Percentiles rank a stretch among this genome's conserved stretches.
Conservation (phyloP, 1,284 basidiomycete genomes). For the Moniliella sp. region DNA sequence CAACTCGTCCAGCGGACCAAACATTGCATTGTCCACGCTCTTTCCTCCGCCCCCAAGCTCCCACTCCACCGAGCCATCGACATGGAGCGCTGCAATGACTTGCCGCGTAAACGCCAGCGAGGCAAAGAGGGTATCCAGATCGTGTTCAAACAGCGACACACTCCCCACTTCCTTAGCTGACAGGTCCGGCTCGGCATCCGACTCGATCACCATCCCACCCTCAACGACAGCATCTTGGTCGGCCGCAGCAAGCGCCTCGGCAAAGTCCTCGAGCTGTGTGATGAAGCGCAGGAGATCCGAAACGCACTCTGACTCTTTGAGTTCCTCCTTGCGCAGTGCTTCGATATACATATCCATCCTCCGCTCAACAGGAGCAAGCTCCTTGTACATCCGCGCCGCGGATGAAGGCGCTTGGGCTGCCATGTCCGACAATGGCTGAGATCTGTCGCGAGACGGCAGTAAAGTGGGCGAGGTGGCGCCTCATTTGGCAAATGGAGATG, state of each 20-base stretch:
- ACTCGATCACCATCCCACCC: conserved; percentile 53
- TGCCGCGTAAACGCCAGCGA: conserved; percentile 20
- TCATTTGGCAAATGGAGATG: conserved; percentile 21
- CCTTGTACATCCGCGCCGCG: conserved; percentile 57
- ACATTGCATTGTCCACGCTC: conserved; percentile 10
- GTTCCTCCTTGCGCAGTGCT: conserved; percentile 59
- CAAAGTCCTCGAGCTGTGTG: conserved; percentile 21
- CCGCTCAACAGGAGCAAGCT: conserved; percentile 63
- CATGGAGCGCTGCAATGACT: conserved; percentile 11
- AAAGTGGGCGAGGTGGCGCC: conserved; percentile 27
- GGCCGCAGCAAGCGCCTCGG: no score
- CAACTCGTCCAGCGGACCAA: conserved; percentile 15
- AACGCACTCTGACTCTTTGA: conserved; percentile 67
- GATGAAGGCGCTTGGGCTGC: conserved; percentile 18
- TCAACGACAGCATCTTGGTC: no score
- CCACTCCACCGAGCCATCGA: conserved; percentile 16
- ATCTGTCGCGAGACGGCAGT: conserved; percentile 21
- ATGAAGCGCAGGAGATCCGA: conserved; percentile 51
- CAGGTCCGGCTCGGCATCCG: conserved; percentile 13
- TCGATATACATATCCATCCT: conserved; percentile 75
- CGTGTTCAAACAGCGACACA: conserved; percentile 21
- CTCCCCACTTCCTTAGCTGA: conserved; percentile 25
- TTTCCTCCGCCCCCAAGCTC: conserved; percentile 10
- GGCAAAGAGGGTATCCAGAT: conserved; percentile 28
- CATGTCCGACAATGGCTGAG: conserved; percentile 16